These are phyloP conservation scores for Trichosporon sp. DNA, from an alignment of 1,284 basidiomycete genomes.

Conservation along the genomic window DNA sequence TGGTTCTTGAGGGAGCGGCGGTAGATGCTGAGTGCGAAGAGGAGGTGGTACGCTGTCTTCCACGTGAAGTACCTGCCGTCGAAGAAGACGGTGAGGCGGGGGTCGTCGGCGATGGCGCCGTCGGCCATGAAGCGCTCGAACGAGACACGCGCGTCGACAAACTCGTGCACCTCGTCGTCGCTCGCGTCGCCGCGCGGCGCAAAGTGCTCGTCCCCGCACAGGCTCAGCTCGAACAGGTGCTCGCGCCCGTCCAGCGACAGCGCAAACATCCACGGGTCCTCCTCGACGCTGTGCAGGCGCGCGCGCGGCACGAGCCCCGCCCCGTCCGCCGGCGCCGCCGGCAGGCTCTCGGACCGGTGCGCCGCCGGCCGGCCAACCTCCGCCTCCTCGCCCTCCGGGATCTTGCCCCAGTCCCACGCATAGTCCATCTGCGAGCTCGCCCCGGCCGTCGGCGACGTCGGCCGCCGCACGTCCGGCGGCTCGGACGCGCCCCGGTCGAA, in stretches of 20 bases:
- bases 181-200: conserved; percentile 27
- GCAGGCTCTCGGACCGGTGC: conserved; percentile 12
- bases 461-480: conserved; percentile 19
- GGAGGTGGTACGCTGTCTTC: conserved; percentile 52
- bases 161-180: conserved; percentile 38
- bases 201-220: conserved; percentile 43
- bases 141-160: conserved; percentile 51
- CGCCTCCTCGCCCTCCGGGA: conserved; percentile 19
- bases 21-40: conserved; percentile 53
- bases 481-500: conserved; percentile 16
- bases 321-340: background rate
- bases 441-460: conserved; percentile 13
- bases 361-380: background rate
- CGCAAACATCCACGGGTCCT: conserved; percentile 52
- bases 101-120: conserved; percentile 52
- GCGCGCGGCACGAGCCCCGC: background rate
- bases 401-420: conserved; percentile 47
- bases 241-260: conserved; percentile 46
- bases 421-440: conserved; percentile 33
- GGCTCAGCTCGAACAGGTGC: conserved; percentile 54
- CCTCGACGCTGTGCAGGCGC: conserved; percentile 48
- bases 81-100: conserved; percentile 53
- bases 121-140: conserved; percentile 54
- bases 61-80: conserved; percentile 53
- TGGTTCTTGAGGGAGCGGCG: conserved; percentile 39